These are phyloP conservation scores for Trypanosoma melophagium DNA, from an alignment of 208 protist species.

Conservation along the genomic window DNA sequence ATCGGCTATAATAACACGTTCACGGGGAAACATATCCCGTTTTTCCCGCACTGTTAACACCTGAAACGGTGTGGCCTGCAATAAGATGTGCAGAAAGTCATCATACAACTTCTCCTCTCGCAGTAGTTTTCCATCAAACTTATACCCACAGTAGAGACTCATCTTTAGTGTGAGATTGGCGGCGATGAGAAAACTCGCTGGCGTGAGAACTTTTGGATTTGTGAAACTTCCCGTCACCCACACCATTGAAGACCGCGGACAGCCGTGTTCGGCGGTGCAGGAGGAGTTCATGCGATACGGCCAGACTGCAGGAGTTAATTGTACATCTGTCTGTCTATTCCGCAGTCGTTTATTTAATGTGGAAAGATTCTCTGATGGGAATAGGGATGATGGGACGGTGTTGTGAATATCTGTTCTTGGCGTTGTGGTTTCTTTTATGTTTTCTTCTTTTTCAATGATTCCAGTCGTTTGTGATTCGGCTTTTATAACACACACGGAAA, in stretches of 20 bases:
- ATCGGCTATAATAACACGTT: slow-evolving; percentile 40
- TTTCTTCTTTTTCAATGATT: too few relatives aligned
- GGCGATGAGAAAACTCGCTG: slow-evolving; percentile 49
- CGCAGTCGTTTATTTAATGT: slow-evolving; percentile 3
- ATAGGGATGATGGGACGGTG: background rate
- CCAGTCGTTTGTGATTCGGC: too few relatives aligned
- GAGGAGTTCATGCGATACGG: slow-evolving; percentile 17
- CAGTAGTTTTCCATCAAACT: slow-evolving; percentile 65
- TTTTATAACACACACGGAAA: too few relatives aligned
- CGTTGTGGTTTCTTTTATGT: too few relatives aligned
- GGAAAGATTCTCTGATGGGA: background rate
- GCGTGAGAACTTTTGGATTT: slow-evolving; percentile 51
- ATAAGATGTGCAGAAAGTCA: slow-evolving; percentile 62
- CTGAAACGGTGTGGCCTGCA: slow-evolving; percentile 81
- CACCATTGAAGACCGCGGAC: slow-evolving; percentile 72
- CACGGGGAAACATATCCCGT: slow-evolving; percentile 61
- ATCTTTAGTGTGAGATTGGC: slow-evolving; percentile 66
- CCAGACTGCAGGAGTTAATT: too few relatives aligned
- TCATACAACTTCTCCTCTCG: slow-evolving; percentile 61
- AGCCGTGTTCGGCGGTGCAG: slow-evolving; percentile 55
- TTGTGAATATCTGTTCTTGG: slow-evolving; percentile 3
- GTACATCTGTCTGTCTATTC: too few relatives aligned
- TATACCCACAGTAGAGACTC: slow-evolving; percentile 82
- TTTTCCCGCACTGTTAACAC: slow-evolving; percentile 59
- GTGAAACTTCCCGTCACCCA: slow-evolving; percentile 85